These are phyloP conservation scores for Suhomyces guaymorum DNA, from an alignment of 1,139 yeast species.

Conservation along the genomic window DNA sequence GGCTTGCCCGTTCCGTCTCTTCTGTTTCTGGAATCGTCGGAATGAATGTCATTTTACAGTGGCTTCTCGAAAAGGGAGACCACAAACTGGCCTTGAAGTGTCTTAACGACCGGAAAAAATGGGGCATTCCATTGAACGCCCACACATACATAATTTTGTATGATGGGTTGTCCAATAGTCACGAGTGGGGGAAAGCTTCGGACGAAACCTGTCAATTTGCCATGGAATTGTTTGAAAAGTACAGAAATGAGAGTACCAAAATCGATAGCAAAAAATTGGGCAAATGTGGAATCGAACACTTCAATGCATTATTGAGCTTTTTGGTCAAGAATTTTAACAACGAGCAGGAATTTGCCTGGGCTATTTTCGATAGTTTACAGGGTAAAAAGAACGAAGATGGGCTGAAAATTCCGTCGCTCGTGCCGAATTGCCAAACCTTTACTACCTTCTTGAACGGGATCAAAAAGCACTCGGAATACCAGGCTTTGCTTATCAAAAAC, in stretches of 20 bases:
- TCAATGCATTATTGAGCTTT: constrained; percentile 42
- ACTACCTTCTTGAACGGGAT: constrained; percentile 44
- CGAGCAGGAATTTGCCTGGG: constrained; percentile 42
- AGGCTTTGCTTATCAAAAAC: constrained; percentile 20
- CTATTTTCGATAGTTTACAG: constrained; percentile 34
- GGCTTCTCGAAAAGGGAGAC: constrained; percentile 44
- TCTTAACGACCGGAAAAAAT: constrained; percentile 56
- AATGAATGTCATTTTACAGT: constrained; percentile 58
- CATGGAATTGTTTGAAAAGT: constrained; percentile 26
- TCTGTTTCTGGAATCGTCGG: constrained; percentile 50
- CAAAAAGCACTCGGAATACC: constrained; percentile 23
- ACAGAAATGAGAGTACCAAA: constrained; percentile 11
- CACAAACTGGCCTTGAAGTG: constrained; percentile 48
- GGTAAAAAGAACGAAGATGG: constrained; percentile 16
- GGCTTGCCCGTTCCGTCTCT: constrained; percentile 45
- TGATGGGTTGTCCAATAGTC: constrained; percentile 52
- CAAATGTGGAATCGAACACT: constrained; percentile 30
- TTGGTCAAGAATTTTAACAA: constrained; percentile 35
- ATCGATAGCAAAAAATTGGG: constrained; percentile 1
- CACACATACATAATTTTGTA: constrained; percentile 58
- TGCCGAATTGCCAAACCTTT: constrained; percentile 41
- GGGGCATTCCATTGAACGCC: constrained; percentile 56
- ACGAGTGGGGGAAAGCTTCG: constrained; percentile 37
- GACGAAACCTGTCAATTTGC: constrained; percentile 24
- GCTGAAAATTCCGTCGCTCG: constrained; percentile 18